A percentile compares a stretch with the other conserved stretches of the same genome.
Conservation (phyloP, 345 rosid genomes). For the Rhodamnia rubescens region DNA sequence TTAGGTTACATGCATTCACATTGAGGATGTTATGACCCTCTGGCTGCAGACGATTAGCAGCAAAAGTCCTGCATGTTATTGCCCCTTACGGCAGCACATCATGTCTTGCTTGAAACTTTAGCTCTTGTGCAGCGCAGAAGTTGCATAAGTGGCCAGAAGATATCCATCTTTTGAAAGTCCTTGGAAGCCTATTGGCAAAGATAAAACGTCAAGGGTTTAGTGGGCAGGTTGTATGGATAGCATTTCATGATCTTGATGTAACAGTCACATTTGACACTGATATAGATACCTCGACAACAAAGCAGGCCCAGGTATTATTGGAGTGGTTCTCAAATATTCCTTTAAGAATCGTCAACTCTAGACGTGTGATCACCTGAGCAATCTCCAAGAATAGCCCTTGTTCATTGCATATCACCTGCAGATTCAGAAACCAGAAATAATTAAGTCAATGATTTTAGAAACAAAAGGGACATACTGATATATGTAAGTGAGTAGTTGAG, state of each 20-base stretch:
- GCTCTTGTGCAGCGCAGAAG: not conserved
- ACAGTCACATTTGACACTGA: not conserved
- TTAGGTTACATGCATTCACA: not conserved
- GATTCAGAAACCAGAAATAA: not conserved
- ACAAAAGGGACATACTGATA: too few relatives aligned
- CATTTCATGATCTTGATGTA: not conserved
- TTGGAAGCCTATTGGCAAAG: not conserved
- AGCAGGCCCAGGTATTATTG: not conserved
- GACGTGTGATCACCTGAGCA: not conserved
- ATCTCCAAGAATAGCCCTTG: slow-evolving; percentile 1
- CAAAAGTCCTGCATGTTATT: not conserved
- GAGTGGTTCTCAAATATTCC: not conserved
- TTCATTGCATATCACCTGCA: slow-evolving; percentile 3
- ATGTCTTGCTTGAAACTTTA: not conserved
- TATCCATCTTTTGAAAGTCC: slow-evolving; percentile 2
- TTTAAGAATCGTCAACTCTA: not conserved
- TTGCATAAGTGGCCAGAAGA: slow-evolving; percentile 3
- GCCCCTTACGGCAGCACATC: not conserved
- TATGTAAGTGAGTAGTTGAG: not conserved
- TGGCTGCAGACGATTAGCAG: not conserved
- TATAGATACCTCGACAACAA: not conserved
- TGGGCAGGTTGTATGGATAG: not conserved
- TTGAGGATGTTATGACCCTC: not conserved
- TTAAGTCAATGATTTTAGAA: not conserved
- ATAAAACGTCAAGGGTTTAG: not conserved